phyloP scores from a whole-genome alignment of 2,329 filamentous ascomycete genomes.

The Pseudovirgaria hyperparasitica region DNA sequence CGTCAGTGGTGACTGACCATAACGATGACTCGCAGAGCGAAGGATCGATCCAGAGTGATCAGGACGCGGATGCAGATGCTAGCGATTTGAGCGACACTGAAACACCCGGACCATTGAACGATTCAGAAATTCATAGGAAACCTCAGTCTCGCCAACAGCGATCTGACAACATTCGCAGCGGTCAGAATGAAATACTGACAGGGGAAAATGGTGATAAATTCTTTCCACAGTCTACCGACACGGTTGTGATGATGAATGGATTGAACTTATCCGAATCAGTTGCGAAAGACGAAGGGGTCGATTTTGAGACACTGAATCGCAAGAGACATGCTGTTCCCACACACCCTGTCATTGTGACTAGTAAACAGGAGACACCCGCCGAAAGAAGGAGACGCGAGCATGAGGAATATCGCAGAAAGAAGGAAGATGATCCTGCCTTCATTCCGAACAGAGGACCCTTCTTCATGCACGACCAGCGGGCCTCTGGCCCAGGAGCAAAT shows the following conservation, averaged over 20 bases:
- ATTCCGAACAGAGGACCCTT: conserved; percentile 90
- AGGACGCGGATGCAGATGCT: conserved; percentile 44
- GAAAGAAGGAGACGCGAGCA: conserved; percentile 73
- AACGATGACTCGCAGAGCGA: conserved; percentile 53
- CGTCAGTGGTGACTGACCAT: conserved; percentile 33
- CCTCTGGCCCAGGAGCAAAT: conserved; percentile 63
- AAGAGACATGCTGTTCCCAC: conserved; percentile 27
- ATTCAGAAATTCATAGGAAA: conserved; percentile 24
- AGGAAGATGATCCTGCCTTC: conserved; percentile 82
- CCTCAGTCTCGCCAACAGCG: conserved; percentile 19
- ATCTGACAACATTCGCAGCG: conserved; percentile 13
- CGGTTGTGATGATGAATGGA: conserved; percentile 49
- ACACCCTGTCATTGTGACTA: conserved; percentile 10
- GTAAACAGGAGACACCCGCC: conserved; percentile 42
- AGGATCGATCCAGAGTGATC: conserved; percentile 43
- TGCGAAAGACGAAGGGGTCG: conserved; percentile 31
- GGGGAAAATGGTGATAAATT: conserved; percentile 23
- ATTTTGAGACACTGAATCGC: conserved; percentile 36
- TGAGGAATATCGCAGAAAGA: conserved; percentile 78
- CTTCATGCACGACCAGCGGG: conserved; percentile 91
- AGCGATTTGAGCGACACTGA: conserved; percentile 44
- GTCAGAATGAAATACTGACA: conserved; percentile 18
- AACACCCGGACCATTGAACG: conserved; percentile 20
- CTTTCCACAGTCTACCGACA: conserved; percentile 39
- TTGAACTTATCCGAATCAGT: conserved; percentile 33